Base-by-base conservation (phyloP, 2,329 filamentous ascomycete species). In the Monosporascus cannonballus region DNA sequence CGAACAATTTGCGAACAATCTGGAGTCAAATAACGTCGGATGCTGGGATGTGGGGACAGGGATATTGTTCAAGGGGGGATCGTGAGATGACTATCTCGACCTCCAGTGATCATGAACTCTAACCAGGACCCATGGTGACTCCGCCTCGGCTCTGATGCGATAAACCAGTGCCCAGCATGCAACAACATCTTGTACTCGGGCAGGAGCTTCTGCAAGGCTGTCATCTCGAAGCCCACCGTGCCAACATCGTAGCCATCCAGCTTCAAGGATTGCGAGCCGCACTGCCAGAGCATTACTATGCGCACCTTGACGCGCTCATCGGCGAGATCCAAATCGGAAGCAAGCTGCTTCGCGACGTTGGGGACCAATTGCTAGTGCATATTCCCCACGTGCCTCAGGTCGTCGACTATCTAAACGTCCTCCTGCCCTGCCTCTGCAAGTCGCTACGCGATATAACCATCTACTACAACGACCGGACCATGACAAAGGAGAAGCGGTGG, bases 361-460 rank as follows among this genome's bases (percentile, higher is more conserved):
- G 76, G 46, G 79, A 84, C 54, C 71, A 76, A 38, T 77, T 78
- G 24, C 76, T 79, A 49, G 66, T 80, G 25, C 75, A 84, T 60
- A 66, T 73, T 49, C 63, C 70, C 24, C 75, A 79, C 18, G 69
- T 83, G 6, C 73, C 75, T 0, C 66, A 79, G 17, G 71, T 84
- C 25, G 64, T 79, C 36, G 75, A 81, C 60, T 77, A 84, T 60
- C 73, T 85, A 47, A 75, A 79, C 52, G 70, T 83, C 53, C 59
- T 84, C 17, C 69, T 85, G 2, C 81, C 81, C 0, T 82, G 80
- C 52, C 67, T 85, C 18, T 73, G 71, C 50, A 74, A 70, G 51
- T 78, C 77, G 1, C 64, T 85, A 17, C 65, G 71, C 42, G 80
- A 84, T 55, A 84, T 85, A 57, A 74, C 67, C 41, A 56, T 54